Conservation (phyloP, 495 filamentous ascomycete genomes). For the Xylaria venustula region DNA sequence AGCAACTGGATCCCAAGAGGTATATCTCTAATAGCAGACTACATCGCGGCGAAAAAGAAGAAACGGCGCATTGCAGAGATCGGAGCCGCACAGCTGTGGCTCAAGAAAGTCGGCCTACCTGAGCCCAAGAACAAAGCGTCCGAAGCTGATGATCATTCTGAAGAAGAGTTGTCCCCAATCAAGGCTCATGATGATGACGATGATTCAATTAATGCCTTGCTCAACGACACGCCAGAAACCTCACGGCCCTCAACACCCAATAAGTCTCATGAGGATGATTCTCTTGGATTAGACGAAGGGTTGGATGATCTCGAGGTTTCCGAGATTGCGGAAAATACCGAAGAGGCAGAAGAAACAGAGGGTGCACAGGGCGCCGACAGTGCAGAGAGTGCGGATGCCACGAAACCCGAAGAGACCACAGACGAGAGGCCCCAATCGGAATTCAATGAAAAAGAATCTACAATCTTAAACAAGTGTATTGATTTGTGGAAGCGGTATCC, state of each 20-base stretch:
- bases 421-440: conserved; percentile 34
- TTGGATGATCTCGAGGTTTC: conserved; percentile 6
- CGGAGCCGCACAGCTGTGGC: conserved; percentile 70
- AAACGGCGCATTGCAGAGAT: conserved; percentile 72
- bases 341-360: neutral
- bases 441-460: conserved; percentile 52
- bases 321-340: conserved; percentile 12
- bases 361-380: conserved; percentile 3
- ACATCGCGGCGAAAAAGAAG: conserved; percentile 66
- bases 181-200: conserved; percentile 28
- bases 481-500: conserved; percentile 75
- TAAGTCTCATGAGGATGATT: conserved; percentile 14
- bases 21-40: conserved; percentile 83
- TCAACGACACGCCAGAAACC: conserved; percentile 45
- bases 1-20: conserved; percentile 83
- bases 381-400: conserved; percentile 1
- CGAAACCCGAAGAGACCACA: conserved; percentile 1
- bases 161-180: conserved; percentile 35
- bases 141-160: conserved; percentile 35
- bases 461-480: conserved; percentile 68
- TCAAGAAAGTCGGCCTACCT: conserved; percentile 49
- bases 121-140: conserved; percentile 21
- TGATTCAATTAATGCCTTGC: conserved; percentile 35
- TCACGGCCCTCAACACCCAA: conserved; percentile 33
- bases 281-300: conserved; percentile 13